Conservation (phyloP, 148 eudicot genomes). For the Vaccinium vitisidaea region DNA sequence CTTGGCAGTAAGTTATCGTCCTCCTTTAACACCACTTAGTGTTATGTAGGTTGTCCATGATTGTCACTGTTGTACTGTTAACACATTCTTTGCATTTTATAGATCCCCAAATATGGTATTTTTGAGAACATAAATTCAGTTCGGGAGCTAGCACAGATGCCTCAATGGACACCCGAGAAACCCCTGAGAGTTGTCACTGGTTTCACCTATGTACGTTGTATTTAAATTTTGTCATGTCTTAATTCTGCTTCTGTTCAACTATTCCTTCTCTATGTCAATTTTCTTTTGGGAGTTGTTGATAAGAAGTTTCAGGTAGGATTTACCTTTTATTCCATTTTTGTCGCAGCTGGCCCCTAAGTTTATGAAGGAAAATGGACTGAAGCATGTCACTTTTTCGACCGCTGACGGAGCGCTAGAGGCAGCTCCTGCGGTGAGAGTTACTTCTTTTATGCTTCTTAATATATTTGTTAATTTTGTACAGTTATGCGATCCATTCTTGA, state of each 20-base stretch:
- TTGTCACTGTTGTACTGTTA: background rate
- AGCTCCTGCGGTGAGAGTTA: constrained; percentile 87
- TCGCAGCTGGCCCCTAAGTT: constrained; percentile 87
- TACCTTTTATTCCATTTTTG: constrained; percentile 6
- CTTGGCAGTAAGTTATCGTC: constrained; percentile 64
- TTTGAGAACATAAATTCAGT: constrained; percentile 88
- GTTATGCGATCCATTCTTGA: background rate
- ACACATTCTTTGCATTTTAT: constrained; percentile 20
- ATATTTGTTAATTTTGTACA: background rate
- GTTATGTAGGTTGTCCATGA: background rate
- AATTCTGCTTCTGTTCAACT: background rate
- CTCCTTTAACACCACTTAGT: background rate
- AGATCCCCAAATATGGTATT: constrained; percentile 96
- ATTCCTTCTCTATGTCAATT: background rate
- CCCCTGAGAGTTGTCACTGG: constrained; percentile 95
- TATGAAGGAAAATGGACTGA: constrained; percentile 74
- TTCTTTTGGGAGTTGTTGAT: background rate
- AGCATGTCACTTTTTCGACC: constrained; percentile 77
- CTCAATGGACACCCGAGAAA: constrained; percentile 90
- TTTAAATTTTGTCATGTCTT: background rate
- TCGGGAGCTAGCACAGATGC: constrained; percentile 89
- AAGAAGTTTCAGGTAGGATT: background rate
- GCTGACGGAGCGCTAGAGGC: constrained; percentile 99
- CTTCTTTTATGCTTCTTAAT: constrained; percentile 2
- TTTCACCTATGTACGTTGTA: constrained; percentile 72